A percentile compares a stretch with the other conserved stretches of the same genome.
phyloP scores from a whole-genome alignment of 2,329 filamentous ascomycete species.

The Penicillium griseofulvum region DNA sequence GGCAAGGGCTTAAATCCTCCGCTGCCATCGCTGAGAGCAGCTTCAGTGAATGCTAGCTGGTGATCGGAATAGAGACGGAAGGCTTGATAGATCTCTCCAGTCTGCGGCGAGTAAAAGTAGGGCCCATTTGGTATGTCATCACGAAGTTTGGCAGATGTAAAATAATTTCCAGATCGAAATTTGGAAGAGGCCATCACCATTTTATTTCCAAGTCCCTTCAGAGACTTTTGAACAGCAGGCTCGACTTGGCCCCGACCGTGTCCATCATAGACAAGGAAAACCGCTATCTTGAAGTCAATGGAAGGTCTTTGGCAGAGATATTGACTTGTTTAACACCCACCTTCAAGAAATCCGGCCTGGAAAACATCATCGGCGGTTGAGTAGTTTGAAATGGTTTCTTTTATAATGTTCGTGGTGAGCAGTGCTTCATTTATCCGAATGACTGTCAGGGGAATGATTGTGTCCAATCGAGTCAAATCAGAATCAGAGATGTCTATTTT shows the following conservation, averaged over 20 bases:
- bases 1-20: slow-evolving; percentile 18
- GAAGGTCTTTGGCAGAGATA: background rate
- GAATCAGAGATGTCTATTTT: slow-evolving; percentile 1
- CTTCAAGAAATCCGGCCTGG: slow-evolving; percentile 11
- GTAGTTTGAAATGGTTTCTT: slow-evolving; percentile 14
- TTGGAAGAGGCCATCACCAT: slow-evolving; percentile 2
- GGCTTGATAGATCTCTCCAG: slow-evolving; percentile 49
- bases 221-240: background rate
- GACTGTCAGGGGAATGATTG: slow-evolving; percentile 18
- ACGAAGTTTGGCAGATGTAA: background rate
- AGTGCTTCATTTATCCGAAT: slow-evolving; percentile 5
- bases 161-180: background rate
- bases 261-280: slow-evolving; percentile 6
- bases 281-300: background rate
- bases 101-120: slow-evolving; percentile 48
- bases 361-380: slow-evolving; percentile 18
- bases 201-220: background rate
- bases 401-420: background rate
- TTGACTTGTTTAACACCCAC: background rate
- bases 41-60: slow-evolving; percentile 51
- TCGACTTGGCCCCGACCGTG: background rate
- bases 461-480: slow-evolving; percentile 2
- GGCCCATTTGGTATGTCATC: slow-evolving; percentile 45
- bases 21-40: slow-evolving; percentile 32
- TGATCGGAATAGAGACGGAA: slow-evolving; percentile 52